Conservation (phyloP, 805 yeast species). For the Candida coquimbonensis region DNA sequence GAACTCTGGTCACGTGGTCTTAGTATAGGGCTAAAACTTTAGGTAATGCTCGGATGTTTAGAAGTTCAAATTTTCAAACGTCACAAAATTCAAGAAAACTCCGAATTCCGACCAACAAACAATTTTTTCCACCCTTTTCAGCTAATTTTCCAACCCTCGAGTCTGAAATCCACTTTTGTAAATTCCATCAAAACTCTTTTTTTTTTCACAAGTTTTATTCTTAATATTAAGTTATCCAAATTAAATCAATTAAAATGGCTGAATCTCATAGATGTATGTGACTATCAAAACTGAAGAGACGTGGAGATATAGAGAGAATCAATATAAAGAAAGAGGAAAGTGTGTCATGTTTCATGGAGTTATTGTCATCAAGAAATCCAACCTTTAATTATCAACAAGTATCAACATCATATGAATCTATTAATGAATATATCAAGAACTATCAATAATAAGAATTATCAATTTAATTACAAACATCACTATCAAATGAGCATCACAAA, state of each 20-base stretch:
- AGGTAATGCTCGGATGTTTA: neutral
- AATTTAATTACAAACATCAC: no score
- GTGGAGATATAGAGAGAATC: neutral
- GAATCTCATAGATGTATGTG: conserved; percentile 97
- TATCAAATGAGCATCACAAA: no score
- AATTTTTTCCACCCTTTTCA: no score
- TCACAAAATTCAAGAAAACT: no score
- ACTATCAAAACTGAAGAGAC: neutral
- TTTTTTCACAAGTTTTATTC: neutral
- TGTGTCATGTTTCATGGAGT: no score
- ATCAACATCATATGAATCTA: no score
- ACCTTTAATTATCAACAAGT: no score
- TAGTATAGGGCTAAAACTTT: conserved; percentile 1
- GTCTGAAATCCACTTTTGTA: neutral
- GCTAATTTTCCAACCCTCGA: no score
- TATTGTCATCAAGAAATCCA: no score
- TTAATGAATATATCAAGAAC: no score
- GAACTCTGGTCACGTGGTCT: neutral
- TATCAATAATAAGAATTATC: no score
- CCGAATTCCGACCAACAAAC: no score
- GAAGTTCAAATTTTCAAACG: neutral
- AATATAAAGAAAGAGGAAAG: neutral
- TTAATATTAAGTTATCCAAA: neutral
- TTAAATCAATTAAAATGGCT: conserved; percentile 50
- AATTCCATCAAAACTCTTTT: neutral